These are phyloP conservation scores for Cladosporium phlei DNA, from an alignment of 2,329 filamentous ascomycete genomes.

Conservation along the genomic window DNA sequence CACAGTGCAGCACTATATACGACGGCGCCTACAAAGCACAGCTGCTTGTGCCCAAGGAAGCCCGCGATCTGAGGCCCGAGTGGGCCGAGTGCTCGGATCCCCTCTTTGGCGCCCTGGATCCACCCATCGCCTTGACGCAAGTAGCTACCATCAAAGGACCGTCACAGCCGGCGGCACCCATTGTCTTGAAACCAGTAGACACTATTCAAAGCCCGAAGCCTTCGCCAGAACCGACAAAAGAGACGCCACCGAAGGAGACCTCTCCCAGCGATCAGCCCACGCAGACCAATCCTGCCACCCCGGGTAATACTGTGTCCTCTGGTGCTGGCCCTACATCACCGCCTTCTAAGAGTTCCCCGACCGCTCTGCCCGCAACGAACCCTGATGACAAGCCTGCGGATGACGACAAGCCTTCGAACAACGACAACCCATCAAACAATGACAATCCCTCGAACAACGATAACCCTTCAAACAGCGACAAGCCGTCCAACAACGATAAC, in stretches of 20 bases:
- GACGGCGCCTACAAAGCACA: conserved; percentile 9
- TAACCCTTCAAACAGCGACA: not conserved
- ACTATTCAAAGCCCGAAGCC: too few relatives aligned
- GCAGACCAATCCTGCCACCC: not conserved
- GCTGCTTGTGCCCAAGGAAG: not conserved
- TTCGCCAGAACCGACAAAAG: not conserved
- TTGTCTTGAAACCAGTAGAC: too few relatives aligned
- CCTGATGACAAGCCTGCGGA: not conserved
- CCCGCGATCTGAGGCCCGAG: not conserved
- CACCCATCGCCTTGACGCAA: conserved; percentile 10
- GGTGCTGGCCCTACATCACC: not conserved
- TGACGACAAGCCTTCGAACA: not conserved
- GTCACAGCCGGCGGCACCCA: not conserved
- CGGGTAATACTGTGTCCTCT: not conserved
- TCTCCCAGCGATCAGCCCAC: not conserved
- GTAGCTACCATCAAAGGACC: not conserved
- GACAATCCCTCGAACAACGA: not conserved
- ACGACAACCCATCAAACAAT: not conserved
- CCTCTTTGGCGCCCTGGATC: conserved; percentile 5
- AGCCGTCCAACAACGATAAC: not conserved
- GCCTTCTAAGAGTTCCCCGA: not conserved
- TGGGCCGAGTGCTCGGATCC: conserved; percentile 7
- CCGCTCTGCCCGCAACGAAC: not conserved
- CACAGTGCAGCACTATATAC: conserved; percentile 13
- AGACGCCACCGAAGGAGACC: not conserved